Conservation (phyloP, 1,284 basidiomycete genomes). For the Entoloma clypeatum region DNA sequence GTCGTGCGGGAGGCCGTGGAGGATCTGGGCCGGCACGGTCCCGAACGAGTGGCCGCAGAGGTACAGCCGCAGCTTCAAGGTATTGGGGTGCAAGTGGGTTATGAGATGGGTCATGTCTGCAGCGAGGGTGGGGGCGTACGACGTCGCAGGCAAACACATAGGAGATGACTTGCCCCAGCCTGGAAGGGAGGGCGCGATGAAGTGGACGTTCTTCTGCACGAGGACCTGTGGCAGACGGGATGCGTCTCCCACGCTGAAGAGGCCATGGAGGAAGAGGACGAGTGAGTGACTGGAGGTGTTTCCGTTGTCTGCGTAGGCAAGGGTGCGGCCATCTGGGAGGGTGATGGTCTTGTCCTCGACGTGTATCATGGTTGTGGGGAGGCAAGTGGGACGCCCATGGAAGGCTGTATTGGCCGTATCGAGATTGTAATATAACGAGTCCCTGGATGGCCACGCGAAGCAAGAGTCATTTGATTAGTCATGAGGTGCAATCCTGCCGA, state of each 20-base stretch:
- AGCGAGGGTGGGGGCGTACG: slow-evolving; percentile 43
- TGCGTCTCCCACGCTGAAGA: slow-evolving; percentile 45
- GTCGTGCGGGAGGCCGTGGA: slow-evolving; percentile 49
- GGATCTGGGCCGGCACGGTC: slow-evolving; percentile 50
- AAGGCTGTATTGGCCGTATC: no score
- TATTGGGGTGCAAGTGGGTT: slow-evolving; percentile 45
- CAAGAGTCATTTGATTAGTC: no score
- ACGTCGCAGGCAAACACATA: slow-evolving; percentile 24
- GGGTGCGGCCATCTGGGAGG: slow-evolving; percentile 41
- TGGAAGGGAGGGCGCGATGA: slow-evolving; percentile 48
- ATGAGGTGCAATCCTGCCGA: not conserved
- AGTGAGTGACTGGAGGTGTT: slow-evolving; percentile 43
- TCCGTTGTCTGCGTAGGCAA: slow-evolving; percentile 50
- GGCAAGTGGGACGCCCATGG: no score
- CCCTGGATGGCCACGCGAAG: no score
- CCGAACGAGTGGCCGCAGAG: slow-evolving; percentile 52
- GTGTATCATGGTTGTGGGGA: slow-evolving; percentile 22
- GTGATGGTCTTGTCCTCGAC: slow-evolving; percentile 39
- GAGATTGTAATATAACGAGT: no score
- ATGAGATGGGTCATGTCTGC: slow-evolving; percentile 46
- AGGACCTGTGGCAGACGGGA: slow-evolving; percentile 30
- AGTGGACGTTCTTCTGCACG: slow-evolving; percentile 39
- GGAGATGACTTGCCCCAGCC: slow-evolving; percentile 55
- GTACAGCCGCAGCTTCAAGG: slow-evolving; percentile 41
- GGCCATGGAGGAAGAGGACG: slow-evolving; percentile 51